Base-by-base conservation (phyloP, 2,329 filamentous ascomycete species). In the Grosmannia clavigera region DNA sequence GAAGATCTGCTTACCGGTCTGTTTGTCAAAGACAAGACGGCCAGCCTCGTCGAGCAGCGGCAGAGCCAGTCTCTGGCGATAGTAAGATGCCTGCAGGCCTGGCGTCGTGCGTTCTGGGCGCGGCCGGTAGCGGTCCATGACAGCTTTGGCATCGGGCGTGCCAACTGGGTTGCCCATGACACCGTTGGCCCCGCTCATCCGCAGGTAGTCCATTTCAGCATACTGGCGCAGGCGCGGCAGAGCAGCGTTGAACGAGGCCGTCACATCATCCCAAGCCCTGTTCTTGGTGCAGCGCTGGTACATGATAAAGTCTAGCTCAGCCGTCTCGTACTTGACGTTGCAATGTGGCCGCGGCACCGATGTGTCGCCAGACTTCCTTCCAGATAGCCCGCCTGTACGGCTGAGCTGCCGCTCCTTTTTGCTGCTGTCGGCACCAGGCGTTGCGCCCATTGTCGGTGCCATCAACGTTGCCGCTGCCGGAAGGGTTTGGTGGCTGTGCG, bases 251-350 rank as follows among this genome's bases (percentile, higher is more conserved):
- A 65, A 66, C 1, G 63, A 43, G 7, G 60, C 58, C 11, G 64
- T 65, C 14, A 66, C 63, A 43, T 65, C 63, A 60, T 64, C 63
- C 65, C 65, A 66, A 4, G 63, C 59, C 11, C 64, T 61, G 60
- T 65, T 65, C 55, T 62, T 63, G 61, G 62, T 66, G 48, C 61
- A 64, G 22, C 65, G 65, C 63, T 64, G 62, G 60, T 66, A 66
- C 64, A 66, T 64, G 63, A 66, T 65, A 50, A 64, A 66, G 62
- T 66, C 65, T 5, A 65, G 62, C 64, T 65, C 63, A 55, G 63
- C 64, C 19, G 63, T 64, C 60, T 65, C 63, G 61, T 66, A 66
- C 60, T 66, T 66, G 62, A 65, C 62, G 58, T 66, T 66, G 62
- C 63, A 65, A 60, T 66, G 65, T 16, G 63, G 63, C 59, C 58